Base-by-base conservation (phyloP, 2,329 filamentous ascomycete species). In the Fusarium sarcochroum region DNA sequence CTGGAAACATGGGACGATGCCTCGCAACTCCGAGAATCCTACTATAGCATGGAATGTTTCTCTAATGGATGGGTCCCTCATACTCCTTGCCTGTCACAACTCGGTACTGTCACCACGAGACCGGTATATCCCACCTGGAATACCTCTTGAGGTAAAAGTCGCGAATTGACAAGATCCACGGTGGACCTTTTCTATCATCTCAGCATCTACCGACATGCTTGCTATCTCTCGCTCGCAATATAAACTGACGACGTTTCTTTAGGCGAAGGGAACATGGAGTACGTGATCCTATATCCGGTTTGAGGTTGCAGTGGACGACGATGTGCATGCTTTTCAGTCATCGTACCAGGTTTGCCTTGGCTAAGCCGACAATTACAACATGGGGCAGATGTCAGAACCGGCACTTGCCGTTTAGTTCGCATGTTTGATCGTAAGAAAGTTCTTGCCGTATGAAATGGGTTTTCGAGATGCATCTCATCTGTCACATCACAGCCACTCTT, bases 361-460 rank as follows among this genome's bases (percentile, higher is more conserved):
- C 38, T 46, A 63, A 14, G 49, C 18, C 27, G 44, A 27, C n/a
- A 20, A 17, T 27, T 20, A 20, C 32, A 38, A 25, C 44, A 48
- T 34, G 37, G 42, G 41, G 37, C 40, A 14, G 41, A 46, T 38
- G 58, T 61, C 55, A 32, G 63, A 51, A 53, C 47, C 50, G 56
- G 56, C 50, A 48, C 51, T 53, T 54, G 38, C 27, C 50, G 53
- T 58, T 40, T 35, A 23, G 42, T 52, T 44, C 20, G 42, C 42
- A 42, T 57, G 49, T 53, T 62, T 47, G 37, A 55, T 53, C 34
- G 51, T 53, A 57, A 71, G 68, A 68, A 46, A 66, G 66, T 63
- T 70, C 59, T 71, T 60, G 68, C 38, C 56, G 48, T 38, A 27
- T 55, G 38, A 21, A 32, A 46, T 58, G 42, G 32, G 45, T 51